phyloP scores from a whole-genome alignment of 352 stramenopile species.

The Globisporangium solare region DNA sequence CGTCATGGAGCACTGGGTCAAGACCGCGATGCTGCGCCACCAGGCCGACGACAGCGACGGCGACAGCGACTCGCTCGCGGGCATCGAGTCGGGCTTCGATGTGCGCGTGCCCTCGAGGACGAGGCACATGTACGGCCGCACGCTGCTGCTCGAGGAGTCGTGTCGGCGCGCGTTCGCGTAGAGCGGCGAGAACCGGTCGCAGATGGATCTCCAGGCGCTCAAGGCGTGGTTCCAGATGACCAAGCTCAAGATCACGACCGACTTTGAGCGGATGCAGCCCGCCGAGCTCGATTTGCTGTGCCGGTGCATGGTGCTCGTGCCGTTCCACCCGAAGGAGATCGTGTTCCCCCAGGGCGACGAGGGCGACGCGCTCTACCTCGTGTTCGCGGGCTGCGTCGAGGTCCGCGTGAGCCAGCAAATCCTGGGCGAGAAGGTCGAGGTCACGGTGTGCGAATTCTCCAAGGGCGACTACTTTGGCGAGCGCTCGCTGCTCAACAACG shows the following conservation, averaged over 20 bases:
- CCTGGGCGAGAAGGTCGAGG: conserved; percentile 56
- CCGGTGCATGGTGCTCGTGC: conserved; percentile 45
- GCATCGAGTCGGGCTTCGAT: conserved; percentile 43
- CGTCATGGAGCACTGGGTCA: conserved; percentile 63
- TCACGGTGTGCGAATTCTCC: conserved; percentile 56
- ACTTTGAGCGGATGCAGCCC: conserved; percentile 59
- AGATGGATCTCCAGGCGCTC: conserved; percentile 55
- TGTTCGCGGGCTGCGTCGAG: conserved; percentile 57
- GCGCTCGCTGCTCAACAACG: conserved; percentile 54
- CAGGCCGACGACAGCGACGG: conserved; percentile 26
- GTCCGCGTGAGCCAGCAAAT: conserved; percentile 58
- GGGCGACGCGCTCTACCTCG: conserved; percentile 68
- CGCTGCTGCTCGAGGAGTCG: conserved; percentile 64
- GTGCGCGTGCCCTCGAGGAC: conserved; percentile 23
- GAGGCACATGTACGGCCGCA: conserved; percentile 46
- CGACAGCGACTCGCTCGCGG: conserved; percentile 10
- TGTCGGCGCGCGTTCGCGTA: conserved; percentile 52
- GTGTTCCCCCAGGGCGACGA: conserved; percentile 70
- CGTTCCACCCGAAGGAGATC: conserved; percentile 45
- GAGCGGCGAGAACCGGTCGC: conserved; percentile 47
- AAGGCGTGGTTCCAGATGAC: conserved; percentile 71
- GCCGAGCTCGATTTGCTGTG: conserved; percentile 59
- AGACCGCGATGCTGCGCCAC: conserved; percentile 32
- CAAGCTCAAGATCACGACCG: conserved; percentile 69
- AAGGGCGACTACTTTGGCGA: conserved; percentile 77